Evolutionary conservation across 2,329 filamentous ascomycete species (phyloP).

Genomic region (Pleomassaria siparia): DNA sequence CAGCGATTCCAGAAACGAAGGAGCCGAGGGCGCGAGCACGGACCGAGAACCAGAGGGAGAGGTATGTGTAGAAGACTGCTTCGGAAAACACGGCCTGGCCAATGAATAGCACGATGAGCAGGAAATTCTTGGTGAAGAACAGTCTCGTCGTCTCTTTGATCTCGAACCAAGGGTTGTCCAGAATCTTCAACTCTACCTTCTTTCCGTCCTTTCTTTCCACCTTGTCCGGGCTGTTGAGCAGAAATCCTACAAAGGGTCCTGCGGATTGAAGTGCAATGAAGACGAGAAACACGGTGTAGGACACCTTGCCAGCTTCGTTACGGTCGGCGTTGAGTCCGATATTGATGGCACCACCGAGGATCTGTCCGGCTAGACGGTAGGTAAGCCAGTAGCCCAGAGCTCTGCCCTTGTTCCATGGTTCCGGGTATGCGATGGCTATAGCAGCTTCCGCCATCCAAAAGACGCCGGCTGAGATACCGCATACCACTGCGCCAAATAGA

Average conservation of each 20-base stretch:
- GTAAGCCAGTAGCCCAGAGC: conserved; percentile 68
- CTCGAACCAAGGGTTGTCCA: conserved; percentile 59
- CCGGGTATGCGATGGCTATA: conserved; percentile 71
- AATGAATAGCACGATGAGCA: conserved; percentile 68
- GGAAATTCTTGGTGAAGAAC: conserved; percentile 63
- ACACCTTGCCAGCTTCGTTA: conserved; percentile 63
- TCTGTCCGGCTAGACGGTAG: conserved; percentile 64
- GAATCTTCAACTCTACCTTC: conserved; percentile 61
- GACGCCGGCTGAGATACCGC: conserved; percentile 69
- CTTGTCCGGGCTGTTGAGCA: conserved; percentile 62
- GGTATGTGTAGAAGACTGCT: conserved; percentile 71
- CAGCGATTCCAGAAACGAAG: conserved; percentile 68
- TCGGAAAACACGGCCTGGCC: conserved; percentile 71
- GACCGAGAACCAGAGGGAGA: conserved; percentile 69
- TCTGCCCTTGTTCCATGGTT: conserved; percentile 54
- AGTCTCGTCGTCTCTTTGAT: conserved; percentile 60
- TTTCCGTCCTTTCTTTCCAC: conserved; percentile 68
- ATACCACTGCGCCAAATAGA: conserved; percentile 67
- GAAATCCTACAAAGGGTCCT: conserved; percentile 64
- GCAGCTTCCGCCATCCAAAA: conserved; percentile 78
- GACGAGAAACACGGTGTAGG: conserved; percentile 67
- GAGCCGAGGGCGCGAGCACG: conserved; percentile 69
- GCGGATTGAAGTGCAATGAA: conserved; percentile 71
- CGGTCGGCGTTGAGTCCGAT: conserved; percentile 64
- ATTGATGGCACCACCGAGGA: conserved; percentile 72